A percentile compares a stretch with the other conserved stretches of the same genome.
Evolutionary conservation across 106 monocot genomes (phyloP).

Genomic region (Dendrobium catenatum): DNA sequence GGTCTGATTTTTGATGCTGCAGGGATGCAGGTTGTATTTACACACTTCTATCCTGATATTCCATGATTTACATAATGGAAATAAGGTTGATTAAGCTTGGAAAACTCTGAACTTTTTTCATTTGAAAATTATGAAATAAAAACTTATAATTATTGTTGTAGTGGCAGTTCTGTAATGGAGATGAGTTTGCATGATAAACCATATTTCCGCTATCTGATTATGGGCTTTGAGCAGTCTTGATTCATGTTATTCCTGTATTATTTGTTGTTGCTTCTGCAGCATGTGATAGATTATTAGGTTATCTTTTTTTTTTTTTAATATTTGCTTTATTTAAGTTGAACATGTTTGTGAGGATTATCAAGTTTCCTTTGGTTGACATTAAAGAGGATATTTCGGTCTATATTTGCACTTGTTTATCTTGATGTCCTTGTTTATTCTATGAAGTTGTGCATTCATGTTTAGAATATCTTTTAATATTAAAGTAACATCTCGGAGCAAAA

Average conservation of each 20-base stretch:
- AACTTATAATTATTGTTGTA: background rate
- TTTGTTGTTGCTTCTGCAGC: background rate
- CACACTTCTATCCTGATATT: background rate
- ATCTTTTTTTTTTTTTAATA: background rate
- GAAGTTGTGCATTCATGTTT: background rate
- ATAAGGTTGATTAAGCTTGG: background rate
- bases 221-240: background rate
- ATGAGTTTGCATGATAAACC: background rate
- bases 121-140: background rate
- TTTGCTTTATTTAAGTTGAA: background rate
- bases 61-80: background rate
- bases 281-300: background rate
- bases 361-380: background rate
- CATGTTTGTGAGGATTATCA: background rate
- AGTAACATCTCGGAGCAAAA: background rate
- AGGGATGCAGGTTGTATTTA: slow-evolving; percentile 57
- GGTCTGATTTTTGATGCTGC: slow-evolving; percentile 77
- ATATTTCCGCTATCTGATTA: background rate
- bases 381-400: background rate
- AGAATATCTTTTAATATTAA: background rate
- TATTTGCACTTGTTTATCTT: background rate
- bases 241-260: background rate
- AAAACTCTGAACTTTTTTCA: background rate
- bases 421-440: background rate
- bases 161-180: background rate